Evolutionary conservation across 1,284 basidiomycete species (phyloP).

Genomic region (Moesziomyces parantarcticus): DNA sequence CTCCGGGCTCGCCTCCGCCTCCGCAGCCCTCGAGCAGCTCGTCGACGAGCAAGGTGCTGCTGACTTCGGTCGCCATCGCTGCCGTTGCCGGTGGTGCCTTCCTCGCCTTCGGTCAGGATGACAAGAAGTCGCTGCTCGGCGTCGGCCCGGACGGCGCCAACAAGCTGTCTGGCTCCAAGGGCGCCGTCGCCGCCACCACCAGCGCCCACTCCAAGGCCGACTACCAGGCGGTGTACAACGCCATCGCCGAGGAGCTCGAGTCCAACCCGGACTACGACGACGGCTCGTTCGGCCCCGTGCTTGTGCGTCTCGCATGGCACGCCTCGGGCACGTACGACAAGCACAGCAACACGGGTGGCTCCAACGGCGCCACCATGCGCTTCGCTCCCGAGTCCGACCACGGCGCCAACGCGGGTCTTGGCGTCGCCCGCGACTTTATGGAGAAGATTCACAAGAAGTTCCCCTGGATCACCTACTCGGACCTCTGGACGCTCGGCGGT

Average conservation of each 20-base stretch:
- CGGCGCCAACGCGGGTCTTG: constrained; percentile 86
- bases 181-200: constrained; percentile 20
- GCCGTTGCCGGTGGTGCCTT: constrained; percentile 49
- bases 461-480: constrained; percentile 65
- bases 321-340: constrained; percentile 81
- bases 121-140: constrained; percentile 48
- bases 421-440: constrained; percentile 84
- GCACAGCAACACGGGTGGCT: constrained; percentile 83
- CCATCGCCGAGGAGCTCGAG: constrained; percentile 61
- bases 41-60: constrained; percentile 42
- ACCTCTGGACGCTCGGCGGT: constrained; percentile 69
- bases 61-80: constrained; percentile 49
- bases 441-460: constrained; percentile 80
- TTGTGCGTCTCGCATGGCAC: constrained; percentile 90
- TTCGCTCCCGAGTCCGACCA: constrained; percentile 73
- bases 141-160: constrained; percentile 51
- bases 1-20: constrained; percentile 42
- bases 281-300: constrained; percentile 70
- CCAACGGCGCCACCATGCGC: constrained; percentile 67
- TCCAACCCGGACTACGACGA: constrained; percentile 60
- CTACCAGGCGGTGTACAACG: constrained; percentile 67
- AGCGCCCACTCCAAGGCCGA: constrained; percentile 52
- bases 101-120: constrained; percentile 38
- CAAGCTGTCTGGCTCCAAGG: constrained; percentile 50
- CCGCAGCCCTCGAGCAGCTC: constrained; percentile 39